Base-by-base conservation (phyloP, 1,284 basidiomycete species). In the Cerioporus squamosus region DNA sequence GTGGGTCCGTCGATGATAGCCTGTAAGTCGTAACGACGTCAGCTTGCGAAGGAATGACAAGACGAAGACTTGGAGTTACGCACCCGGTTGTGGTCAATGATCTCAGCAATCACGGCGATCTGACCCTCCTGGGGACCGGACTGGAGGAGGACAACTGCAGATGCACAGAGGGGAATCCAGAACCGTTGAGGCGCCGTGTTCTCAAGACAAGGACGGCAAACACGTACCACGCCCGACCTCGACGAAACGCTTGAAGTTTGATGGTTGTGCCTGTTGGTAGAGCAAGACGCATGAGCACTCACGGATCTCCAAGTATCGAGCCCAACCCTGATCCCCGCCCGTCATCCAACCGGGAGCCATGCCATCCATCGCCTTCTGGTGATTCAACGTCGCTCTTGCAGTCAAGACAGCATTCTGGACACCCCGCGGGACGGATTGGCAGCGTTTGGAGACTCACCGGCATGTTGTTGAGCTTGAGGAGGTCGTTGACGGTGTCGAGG, bases 81-180 rank as follows among this genome's bases (percentile, higher is more conserved):
- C 71, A 97, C 96, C 76, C 95, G 88, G 85, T 96, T 97, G 86
- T 98, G 97, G 87, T 99, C 97, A 68, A 99, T 95, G 79, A 99
- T 95, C 80, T 98, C 96, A 61, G 88, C 88, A 74, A 99, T 96
- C 68, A 95, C 92, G 65, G 97, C 97, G 73, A 98, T 93, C 78
- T 91, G 92, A 71, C 95, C 95, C 61, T 88, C 83, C 61, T 81
- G 85, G 62, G 93, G 93, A 64, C 96, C 97, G 65, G 90, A 79
- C 78, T 93, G 94, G 81, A 98, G 85, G 81, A 98, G 94, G 77
- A 98, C 94, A 68, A 98, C 96, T 91, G 62, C 26, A 22, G 29
- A 53, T 17, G 49, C 12, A 14, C 17, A 12, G 36, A 5, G 22
- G 42, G 29, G 22, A 33, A 18, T 3, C 12, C 15, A 14, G 26